Percentiles rank a stretch among this genome's conserved stretches.
Conservation (phyloP, 2,329 filamentous ascomycete species). For the Alternaria longipes region DNA sequence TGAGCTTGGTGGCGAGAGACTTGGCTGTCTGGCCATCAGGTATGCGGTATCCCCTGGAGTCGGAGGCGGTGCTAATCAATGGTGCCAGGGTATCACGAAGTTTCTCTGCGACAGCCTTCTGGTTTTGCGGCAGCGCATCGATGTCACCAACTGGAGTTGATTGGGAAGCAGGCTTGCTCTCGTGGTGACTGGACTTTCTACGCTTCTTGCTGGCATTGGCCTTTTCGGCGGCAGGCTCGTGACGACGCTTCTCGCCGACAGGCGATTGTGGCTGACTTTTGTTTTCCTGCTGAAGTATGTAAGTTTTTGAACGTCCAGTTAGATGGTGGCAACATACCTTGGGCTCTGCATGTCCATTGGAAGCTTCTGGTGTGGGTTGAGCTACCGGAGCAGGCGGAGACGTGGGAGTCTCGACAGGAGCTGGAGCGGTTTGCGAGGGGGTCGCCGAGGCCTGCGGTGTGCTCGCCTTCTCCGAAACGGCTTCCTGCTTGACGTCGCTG, state of each 20-base stretch:
- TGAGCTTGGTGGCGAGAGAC: slow-evolving; percentile 73
- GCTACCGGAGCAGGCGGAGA: slow-evolving; percentile 24
- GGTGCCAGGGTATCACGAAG: slow-evolving; percentile 74
- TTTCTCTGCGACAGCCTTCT: slow-evolving; percentile 74
- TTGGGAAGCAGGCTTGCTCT: slow-evolving; percentile 32
- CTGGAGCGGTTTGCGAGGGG: slow-evolving; percentile 24
- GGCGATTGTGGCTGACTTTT: slow-evolving; percentile 48
- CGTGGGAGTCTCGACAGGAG: slow-evolving; percentile 20
- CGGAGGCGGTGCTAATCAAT: slow-evolving; percentile 72
- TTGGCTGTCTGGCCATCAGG: slow-evolving; percentile 71
- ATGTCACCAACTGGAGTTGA: slow-evolving; percentile 27
- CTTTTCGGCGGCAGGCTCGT: slow-evolving; percentile 45
- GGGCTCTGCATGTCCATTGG: slow-evolving; percentile 37
- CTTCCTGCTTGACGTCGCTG: slow-evolving; percentile 67
- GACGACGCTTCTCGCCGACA: slow-evolving; percentile 49
- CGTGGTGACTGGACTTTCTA: slow-evolving; percentile 48
- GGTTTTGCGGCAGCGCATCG: slow-evolving; percentile 66
- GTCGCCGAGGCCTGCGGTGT: slow-evolving; percentile 29
- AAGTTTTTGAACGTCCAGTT: slow-evolving; percentile 11
- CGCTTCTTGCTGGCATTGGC: slow-evolving; percentile 46
- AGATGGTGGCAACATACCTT: slow-evolving; percentile 28
- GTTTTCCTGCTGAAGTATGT: slow-evolving; percentile 27
- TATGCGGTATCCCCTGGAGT: slow-evolving; percentile 69
- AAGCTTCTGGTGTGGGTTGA: slow-evolving; percentile 23
- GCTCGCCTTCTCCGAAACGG: slow-evolving; percentile 51